phyloP scores from a whole-genome alignment of 352 stramenopile genomes.

The Pythium dissotocum region DNA sequence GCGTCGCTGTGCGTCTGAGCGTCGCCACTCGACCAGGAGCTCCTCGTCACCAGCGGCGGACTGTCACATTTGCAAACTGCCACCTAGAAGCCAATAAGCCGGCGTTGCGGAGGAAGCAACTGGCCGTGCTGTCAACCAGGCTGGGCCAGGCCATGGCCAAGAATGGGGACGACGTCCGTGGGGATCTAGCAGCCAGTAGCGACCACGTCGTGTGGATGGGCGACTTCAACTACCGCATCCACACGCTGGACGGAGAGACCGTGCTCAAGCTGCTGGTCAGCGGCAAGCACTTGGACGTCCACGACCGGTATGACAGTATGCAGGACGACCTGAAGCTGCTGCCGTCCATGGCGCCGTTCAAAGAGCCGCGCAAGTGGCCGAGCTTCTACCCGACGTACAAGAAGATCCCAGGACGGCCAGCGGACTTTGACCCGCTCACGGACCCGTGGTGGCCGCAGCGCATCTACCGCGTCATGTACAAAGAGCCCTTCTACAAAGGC shows the following conservation, averaged over 20 bases:
- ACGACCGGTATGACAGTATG: slow-evolving; percentile 74
- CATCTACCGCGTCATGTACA: slow-evolving; percentile 56
- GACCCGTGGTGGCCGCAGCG: slow-evolving; percentile 50
- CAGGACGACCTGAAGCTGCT: slow-evolving; percentile 45
- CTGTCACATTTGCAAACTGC: slow-evolving; percentile 67
- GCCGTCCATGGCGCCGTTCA: slow-evolving; percentile 41
- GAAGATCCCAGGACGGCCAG: slow-evolving; percentile 45
- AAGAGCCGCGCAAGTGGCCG: slow-evolving; percentile 59
- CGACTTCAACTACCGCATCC: slow-evolving; percentile 79
- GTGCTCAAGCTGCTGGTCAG: slow-evolving; percentile 48
- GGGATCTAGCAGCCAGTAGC: slow-evolving; percentile 54
- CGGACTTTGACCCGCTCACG: slow-evolving; percentile 23
- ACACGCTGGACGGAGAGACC: slow-evolving; percentile 44
- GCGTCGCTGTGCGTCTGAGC: slow-evolving; percentile 49
- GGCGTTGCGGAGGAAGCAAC: slow-evolving; percentile 51
- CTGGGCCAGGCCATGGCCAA: slow-evolving; percentile 46
- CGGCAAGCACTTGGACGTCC: slow-evolving; percentile 51
- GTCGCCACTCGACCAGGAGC: slow-evolving; percentile 21
- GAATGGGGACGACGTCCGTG: slow-evolving; percentile 8
- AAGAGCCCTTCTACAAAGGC: slow-evolving; percentile 77
- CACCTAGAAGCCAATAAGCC: slow-evolving; percentile 69
- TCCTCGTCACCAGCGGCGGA: slow-evolving; percentile 26
- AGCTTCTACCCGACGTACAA: slow-evolving; percentile 85
- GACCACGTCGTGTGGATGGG: slow-evolving; percentile 83
- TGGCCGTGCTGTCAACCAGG: slow-evolving; percentile 43